Base-by-base conservation (phyloP, 129 eudicot genomes). In the Solidago caesia region DNA sequence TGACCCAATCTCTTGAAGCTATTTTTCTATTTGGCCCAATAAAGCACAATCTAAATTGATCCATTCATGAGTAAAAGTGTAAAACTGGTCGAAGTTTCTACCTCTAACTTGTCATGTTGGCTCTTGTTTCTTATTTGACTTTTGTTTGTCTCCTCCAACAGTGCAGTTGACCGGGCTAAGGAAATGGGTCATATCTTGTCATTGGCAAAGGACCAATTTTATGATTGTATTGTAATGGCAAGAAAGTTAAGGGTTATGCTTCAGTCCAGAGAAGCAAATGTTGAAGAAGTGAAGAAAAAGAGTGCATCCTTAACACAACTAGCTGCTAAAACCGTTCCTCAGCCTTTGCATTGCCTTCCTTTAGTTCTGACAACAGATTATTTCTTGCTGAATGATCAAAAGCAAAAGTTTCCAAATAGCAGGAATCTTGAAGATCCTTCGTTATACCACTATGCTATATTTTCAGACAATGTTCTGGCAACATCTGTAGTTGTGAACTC, bases 391-490 rank as follows among this genome's bases (percentile, higher is more conserved):
- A 80, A 82, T 64, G 82, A 82, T 81, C 83, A 81, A 75, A 69
- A 85, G 45, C 85, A 79, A 76, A 86, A 58, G 41, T 79, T 95
- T 72, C 83, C 89, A 10, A 68, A 74, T 71, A 84, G 53, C 65
- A 82, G 77, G 62, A 89, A 81, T 71, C 87, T 87, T 42, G 99
- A 89, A 73, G 88, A 95, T 75, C 85, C 92, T 62, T 88, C 87
- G 52, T 78, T 95, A 42, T 85, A 72, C 83, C 99, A 95, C 81
- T 95, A 91, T 76, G 97, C 99, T 51, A 95, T 95, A 55, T 95
- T 95, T 79, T 95, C 99, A 11, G 99, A 95, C 81, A 95, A 95
- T 76, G 99, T 95, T 65, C 87, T 95, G 68, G 99, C 99, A 39
- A 79, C 99, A 71, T 90, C 99, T 60, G 94, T 95, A 41, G 99